A percentile compares a stretch with the other conserved stretches of the same genome.
Evolutionary conservation across 2,329 filamentous ascomycete genomes (phyloP).

Genomic region (Epichloe hybrida): DNA sequence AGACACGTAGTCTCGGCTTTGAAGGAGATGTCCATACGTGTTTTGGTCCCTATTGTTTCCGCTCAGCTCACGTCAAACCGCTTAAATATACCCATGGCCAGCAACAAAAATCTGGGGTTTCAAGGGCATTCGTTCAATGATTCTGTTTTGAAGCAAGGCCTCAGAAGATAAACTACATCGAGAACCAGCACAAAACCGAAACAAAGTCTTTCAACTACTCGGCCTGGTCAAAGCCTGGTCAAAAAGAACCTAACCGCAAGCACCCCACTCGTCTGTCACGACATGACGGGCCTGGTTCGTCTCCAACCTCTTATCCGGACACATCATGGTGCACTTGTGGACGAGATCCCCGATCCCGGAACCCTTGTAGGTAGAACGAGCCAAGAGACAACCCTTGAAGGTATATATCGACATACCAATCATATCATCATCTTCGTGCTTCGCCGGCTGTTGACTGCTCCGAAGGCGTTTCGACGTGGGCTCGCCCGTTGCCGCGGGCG

Average conservation of each 20-base stretch:
- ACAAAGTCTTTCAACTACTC: no score
- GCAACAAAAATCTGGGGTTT: no score
- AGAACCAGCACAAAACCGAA: no score
- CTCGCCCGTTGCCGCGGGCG: background rate
- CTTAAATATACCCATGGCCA: no score
- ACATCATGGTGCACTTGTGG: constrained; percentile 4
- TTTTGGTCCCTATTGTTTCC: no score
- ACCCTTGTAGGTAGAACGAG: constrained; percentile 3
- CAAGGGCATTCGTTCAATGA: no score
- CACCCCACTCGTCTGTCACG: constrained; percentile 3
- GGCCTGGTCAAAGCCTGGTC: background rate
- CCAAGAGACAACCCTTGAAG: constrained; percentile 6
- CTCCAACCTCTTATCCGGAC: constrained; percentile 1
- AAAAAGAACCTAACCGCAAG: background rate
- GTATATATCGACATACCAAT: constrained; percentile 6
- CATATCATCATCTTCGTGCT: background rate
- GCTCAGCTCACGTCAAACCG: no score
- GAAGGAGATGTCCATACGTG: no score
- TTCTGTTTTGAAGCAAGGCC: no score
- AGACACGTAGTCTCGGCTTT: no score
- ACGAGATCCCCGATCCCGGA: background rate
- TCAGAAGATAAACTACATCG: no score
- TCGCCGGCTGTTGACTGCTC: background rate
- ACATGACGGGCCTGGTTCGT: background rate
- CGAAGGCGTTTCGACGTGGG: background rate